A percentile compares a stretch with the other conserved stretches of the same genome.
These are phyloP conservation scores for Ceratobasidium papillatum DNA, from an alignment of 1,284 basidiomycete genomes.

Conservation along the genomic window DNA sequence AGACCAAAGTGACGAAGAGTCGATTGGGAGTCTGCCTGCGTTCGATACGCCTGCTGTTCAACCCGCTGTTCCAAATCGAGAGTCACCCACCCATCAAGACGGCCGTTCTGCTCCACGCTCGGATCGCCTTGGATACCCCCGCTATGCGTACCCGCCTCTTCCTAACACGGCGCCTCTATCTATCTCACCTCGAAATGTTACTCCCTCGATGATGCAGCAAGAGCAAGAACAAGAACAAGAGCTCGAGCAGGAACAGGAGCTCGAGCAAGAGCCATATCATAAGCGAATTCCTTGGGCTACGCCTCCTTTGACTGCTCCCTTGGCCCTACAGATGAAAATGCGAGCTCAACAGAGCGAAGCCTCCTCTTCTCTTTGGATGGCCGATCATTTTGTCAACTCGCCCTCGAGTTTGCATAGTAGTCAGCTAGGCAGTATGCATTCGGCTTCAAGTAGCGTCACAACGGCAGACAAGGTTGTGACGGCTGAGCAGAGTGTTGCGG, in stretches of 20 bases:
- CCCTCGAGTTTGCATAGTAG: slow-evolving; percentile 36
- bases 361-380: slow-evolving; percentile 16
- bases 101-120: not conserved
- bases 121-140: slow-evolving; percentile 9
- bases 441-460: slow-evolving; percentile 23
- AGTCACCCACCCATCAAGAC: not conserved
- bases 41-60: slow-evolving; percentile 1
- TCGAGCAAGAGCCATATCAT: not conserved
- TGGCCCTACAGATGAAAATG: slow-evolving; percentile 20
- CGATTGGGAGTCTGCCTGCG: slow-evolving; percentile 30
- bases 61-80: not conserved
- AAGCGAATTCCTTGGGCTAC: not conserved
- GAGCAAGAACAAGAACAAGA: not conserved
- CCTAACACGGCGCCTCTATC: slow-evolving; percentile 32
- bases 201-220: slow-evolving; percentile 27
- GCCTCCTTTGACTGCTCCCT: slow-evolving; percentile 13
- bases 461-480: not conserved
- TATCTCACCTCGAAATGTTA: slow-evolving; percentile 32
- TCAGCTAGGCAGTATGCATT: slow-evolving; percentile 29
- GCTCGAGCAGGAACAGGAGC: not conserved
- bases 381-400: slow-evolving; percentile 32
- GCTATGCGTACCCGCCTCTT: slow-evolving; percentile 14
- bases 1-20: slow-evolving; percentile 16
- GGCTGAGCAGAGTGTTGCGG: not conserved
- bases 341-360: not conserved